phyloP scores from a whole-genome alignment of 2,329 filamentous ascomycete genomes.

The Claviceps sp. region DNA sequence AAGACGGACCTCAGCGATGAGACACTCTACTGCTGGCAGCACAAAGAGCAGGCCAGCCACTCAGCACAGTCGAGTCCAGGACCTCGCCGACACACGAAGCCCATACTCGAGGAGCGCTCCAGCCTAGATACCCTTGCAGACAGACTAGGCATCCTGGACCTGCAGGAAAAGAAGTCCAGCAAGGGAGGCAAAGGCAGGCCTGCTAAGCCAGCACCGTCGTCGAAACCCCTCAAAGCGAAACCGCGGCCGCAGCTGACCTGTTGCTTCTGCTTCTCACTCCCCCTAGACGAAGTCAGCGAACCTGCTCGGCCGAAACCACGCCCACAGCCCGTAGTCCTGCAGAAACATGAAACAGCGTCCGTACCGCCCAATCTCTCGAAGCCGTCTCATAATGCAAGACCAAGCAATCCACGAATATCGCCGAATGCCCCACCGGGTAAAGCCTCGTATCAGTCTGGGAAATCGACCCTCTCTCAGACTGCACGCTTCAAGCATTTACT shows the following conservation, averaged over 20 bases:
- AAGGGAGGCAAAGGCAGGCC: slow-evolving; percentile 10
- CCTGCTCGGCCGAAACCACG: slow-evolving; percentile 15
- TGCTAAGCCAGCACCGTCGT: slow-evolving; percentile 13
- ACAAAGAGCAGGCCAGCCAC: slow-evolving; percentile 67
- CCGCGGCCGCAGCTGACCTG: slow-evolving; percentile 22
- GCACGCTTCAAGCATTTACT: slow-evolving; percentile 40
- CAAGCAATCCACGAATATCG: neutral
- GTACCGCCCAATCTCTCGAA: slow-evolving; percentile 8
- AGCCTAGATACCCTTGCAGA: slow-evolving; percentile 84
- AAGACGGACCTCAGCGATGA: slow-evolving; percentile 39
- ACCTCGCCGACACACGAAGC: slow-evolving; percentile 28
- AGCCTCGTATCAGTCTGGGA: slow-evolving; percentile 16
- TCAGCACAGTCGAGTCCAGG: slow-evolving; percentile 33
- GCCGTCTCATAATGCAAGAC: neutral
- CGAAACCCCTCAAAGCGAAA: slow-evolving; percentile 12
- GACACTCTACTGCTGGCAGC: slow-evolving; percentile 83
- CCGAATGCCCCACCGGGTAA: slow-evolving; percentile 17
- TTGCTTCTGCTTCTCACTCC: slow-evolving; percentile 41
- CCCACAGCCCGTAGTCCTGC: slow-evolving; percentile 21
- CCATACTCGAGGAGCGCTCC: slow-evolving; percentile 50
- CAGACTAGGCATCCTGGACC: slow-evolving; percentile 59
- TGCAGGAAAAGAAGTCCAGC: slow-evolving; percentile 28
- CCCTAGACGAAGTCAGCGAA: slow-evolving; percentile 29
- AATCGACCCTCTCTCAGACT: slow-evolving; percentile 19
- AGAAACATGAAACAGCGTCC: slow-evolving; percentile 23